phyloP scores from a whole-genome alignment of 805 yeast species.

The Wickerhamomyces ciferrii region DNA sequence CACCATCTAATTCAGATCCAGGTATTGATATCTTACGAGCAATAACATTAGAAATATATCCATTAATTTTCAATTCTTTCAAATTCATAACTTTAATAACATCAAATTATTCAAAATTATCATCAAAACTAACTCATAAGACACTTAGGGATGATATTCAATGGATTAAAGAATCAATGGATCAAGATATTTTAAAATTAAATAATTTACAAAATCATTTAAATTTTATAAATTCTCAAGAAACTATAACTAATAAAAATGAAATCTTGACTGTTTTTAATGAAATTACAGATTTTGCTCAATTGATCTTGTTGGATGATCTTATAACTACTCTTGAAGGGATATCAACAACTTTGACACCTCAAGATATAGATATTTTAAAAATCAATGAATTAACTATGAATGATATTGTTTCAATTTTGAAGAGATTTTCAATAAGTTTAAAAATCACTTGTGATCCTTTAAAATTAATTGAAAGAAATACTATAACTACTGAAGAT shows the following conservation, averaged over 20 bases:
- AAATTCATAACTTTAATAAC: conserved; percentile 7
- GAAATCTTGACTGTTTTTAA: conserved; percentile 13
- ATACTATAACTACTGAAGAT: background rate
- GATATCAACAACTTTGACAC: background rate
- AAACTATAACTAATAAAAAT: conserved; percentile 13
- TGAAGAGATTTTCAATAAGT: background rate
- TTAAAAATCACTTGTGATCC: background rate
- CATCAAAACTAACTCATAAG: background rate
- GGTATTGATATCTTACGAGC: conserved; percentile 5
- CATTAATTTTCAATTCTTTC: conserved; percentile 9
- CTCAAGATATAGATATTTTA: background rate
- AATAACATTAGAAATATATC: conserved; percentile 7
- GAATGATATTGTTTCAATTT: background rate
- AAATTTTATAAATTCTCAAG: conserved; percentile 13
- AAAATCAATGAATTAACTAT: background rate
- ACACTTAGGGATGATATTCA: conserved; percentile 10
- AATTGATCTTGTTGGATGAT: conserved; percentile 11
- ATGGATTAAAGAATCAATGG: conserved; percentile 12
- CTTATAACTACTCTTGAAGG: conserved; percentile 9
- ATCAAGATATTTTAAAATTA: conserved; percentile 8
- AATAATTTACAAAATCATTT: conserved; percentile 9
- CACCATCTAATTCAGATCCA: conserved; percentile 11
- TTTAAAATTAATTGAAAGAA: background rate
- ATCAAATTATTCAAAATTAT: background rate
- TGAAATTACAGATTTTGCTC: conserved; percentile 11